phyloP scores from a whole-genome alignment of 805 yeast genomes.

The Clavispora carvajalis region DNA sequence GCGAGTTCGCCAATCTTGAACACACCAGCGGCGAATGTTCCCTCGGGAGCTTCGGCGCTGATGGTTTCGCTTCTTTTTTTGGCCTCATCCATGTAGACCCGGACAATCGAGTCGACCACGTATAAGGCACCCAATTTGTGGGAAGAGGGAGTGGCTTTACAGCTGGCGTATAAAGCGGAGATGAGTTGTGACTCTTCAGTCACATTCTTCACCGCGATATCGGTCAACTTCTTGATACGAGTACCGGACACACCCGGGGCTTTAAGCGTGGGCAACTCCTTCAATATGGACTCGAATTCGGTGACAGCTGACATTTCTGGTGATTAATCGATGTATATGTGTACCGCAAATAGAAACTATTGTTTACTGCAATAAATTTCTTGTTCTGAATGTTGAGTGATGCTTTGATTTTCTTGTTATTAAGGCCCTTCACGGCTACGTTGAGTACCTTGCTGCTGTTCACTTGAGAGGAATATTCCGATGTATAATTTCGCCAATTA shows the following conservation, averaged over 20 bases:
- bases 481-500: slow-evolving; percentile 9
- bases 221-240: slow-evolving; percentile 81
- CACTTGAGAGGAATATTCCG: background rate
- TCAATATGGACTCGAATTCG: slow-evolving; percentile 44
- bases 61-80: slow-evolving; percentile 48
- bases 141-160: slow-evolving; percentile 67
- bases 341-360: background rate
- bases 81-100: slow-evolving; percentile 77
- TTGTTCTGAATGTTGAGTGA: background rate
- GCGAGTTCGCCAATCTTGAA: slow-evolving; percentile 59
- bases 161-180: slow-evolving; percentile 54
- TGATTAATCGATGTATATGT: background rate
- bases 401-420: slow-evolving; percentile 1
- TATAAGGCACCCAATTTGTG: slow-evolving; percentile 90
- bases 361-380: background rate
- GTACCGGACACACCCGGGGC: slow-evolving; percentile 95
- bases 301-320: slow-evolving; percentile 36
- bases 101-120: slow-evolving; percentile 86
- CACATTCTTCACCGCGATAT: slow-evolving; percentile 68
- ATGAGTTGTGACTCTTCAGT: slow-evolving; percentile 51
- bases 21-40: slow-evolving; percentile 72
- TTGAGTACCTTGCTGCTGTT: background rate
- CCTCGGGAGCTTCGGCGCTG: slow-evolving; percentile 49
- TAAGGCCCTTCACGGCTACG: slow-evolving; percentile 1
- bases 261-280: slow-evolving; percentile 52